These are phyloP conservation scores for Recurvomyces mirabilis DNA, from an alignment of 495 filamentous ascomycete species.

Conservation along the genomic window DNA sequence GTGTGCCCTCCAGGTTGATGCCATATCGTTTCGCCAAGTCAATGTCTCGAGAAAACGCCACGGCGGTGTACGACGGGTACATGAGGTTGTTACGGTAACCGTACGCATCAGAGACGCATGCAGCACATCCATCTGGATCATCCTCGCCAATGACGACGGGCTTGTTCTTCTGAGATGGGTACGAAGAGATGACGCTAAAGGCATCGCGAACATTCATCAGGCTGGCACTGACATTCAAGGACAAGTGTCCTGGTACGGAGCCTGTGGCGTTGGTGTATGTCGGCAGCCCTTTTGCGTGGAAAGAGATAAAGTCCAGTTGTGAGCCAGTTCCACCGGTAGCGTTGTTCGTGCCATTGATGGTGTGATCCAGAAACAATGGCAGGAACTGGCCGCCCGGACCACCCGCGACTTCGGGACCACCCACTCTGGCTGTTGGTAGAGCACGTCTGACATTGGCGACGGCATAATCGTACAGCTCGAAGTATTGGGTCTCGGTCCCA, in stretches of 20 bases:
- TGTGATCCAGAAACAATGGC: constrained; percentile 15
- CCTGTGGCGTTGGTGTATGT: constrained; percentile 16
- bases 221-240: constrained; percentile 15
- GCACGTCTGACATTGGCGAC: constrained; percentile 12
- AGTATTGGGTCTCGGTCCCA: constrained; percentile 15
- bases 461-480: constrained; percentile 17
- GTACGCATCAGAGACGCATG: constrained; percentile 12
- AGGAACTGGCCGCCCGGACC: constrained; percentile 14
- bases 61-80: constrained; percentile 17
- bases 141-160: constrained; percentile 20
- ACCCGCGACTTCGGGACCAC: constrained; percentile 18
- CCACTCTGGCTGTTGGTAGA: constrained; percentile 15
- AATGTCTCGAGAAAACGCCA: constrained; percentile 12
- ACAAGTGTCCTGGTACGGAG: constrained; percentile 7
- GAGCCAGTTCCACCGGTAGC: constrained; percentile 15
- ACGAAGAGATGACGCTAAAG: constrained; percentile 10
- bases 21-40: constrained; percentile 15
- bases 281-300: constrained; percentile 19
- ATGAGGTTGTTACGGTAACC: constrained; percentile 17
- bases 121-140: constrained; percentile 19
- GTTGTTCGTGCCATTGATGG: constrained; percentile 15
- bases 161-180: constrained; percentile 8
- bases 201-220: constrained; percentile 14
- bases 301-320: constrained; percentile 18
- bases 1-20: constrained; percentile 11